These are phyloP conservation scores for Fonticula alba DNA, from an alignment of 78 protist genomes.

Conservation along the genomic window DNA sequence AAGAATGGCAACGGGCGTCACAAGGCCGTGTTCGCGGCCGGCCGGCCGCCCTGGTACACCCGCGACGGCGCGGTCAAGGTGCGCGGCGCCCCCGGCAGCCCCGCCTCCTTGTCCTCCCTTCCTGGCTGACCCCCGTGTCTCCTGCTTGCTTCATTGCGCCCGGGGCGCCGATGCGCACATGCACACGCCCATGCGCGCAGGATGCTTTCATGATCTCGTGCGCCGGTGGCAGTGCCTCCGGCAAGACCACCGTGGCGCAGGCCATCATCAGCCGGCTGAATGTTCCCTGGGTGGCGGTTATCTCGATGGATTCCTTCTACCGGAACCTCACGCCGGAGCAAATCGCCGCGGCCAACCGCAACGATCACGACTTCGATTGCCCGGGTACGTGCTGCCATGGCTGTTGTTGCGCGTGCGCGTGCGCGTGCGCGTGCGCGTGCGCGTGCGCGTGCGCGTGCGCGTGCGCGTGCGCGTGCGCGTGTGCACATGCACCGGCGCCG, in stretches of 20 bases:
- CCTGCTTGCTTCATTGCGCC: not conserved
- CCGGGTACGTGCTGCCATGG: slow-evolving; percentile 2
- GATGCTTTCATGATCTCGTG: not conserved
- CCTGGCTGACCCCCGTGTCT: not conserved
- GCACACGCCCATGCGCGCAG: no score
- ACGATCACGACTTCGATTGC: slow-evolving; percentile 23
- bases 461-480: no score
- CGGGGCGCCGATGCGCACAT: no score
- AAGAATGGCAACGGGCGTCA: no score
- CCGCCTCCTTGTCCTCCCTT: slow-evolving; percentile 5
- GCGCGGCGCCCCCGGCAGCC: slow-evolving; percentile 7
- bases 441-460: not conserved
- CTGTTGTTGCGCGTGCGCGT: not conserved
- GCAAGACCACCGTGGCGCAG: slow-evolving; percentile 20
- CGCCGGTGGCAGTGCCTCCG: slow-evolving; percentile 4
- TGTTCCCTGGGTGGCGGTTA: slow-evolving; percentile 3
- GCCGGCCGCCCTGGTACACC: slow-evolving; percentile 22
- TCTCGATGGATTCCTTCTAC: slow-evolving; percentile 14
- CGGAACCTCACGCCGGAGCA: not conserved
- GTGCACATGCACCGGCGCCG: no score
- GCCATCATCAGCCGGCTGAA: slow-evolving; percentile 2
- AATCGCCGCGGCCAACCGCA: not conserved
- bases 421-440: not conserved
- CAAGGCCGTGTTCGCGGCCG: not conserved
- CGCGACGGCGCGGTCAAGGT: not conserved